Evolutionary conservation across 768 basidiomycete genomes (phyloP).

Genomic region (Chlorophyllum brunneum): DNA sequence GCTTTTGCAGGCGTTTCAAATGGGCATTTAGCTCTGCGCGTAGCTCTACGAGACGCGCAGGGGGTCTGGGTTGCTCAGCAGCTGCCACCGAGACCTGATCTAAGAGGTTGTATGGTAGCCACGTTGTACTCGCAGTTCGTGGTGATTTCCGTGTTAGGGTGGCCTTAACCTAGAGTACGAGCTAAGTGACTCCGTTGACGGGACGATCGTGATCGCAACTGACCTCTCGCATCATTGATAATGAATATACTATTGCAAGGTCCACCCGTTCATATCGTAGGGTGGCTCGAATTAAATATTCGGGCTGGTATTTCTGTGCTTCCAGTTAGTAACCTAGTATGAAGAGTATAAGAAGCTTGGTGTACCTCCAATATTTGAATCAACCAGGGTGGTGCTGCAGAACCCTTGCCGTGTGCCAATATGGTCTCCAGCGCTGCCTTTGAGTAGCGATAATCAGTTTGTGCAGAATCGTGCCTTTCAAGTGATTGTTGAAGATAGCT

Average conservation of each 20-base stretch:
- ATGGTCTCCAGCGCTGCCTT: slow-evolving; percentile 78
- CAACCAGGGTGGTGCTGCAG: slow-evolving; percentile 80
- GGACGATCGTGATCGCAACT: slow-evolving; percentile 9
- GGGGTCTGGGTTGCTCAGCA: slow-evolving; percentile 46
- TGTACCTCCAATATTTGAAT: slow-evolving; percentile 68
- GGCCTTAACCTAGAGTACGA: slow-evolving; percentile 43
- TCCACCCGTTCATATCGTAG: slow-evolving; percentile 78
- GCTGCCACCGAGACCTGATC: slow-evolving; percentile 77
- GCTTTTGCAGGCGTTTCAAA: slow-evolving; percentile 66
- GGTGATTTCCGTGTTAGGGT: slow-evolving; percentile 46
- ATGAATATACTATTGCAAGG: slow-evolving; percentile 70
- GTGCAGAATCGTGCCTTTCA: slow-evolving; percentile 68
- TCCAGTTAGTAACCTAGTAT: background rate
- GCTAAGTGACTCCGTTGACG: slow-evolving; percentile 14
- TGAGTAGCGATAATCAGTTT: slow-evolving; percentile 72
- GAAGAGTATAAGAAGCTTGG: background rate
- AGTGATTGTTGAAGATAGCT: slow-evolving; percentile 80
- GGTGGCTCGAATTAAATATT: slow-evolving; percentile 77
- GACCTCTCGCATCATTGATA: slow-evolving; percentile 73
- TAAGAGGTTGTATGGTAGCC: slow-evolving; percentile 81
- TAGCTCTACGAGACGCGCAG: slow-evolving; percentile 47
- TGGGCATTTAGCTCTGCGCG: slow-evolving; percentile 59
- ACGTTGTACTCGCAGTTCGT: slow-evolving; percentile 58
- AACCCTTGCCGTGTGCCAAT: slow-evolving; percentile 56
- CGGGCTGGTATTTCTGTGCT: slow-evolving; percentile 66